Base-by-base conservation (phyloP, 176 grass and related monocot species). In the Rhynchospora pubera region DNA sequence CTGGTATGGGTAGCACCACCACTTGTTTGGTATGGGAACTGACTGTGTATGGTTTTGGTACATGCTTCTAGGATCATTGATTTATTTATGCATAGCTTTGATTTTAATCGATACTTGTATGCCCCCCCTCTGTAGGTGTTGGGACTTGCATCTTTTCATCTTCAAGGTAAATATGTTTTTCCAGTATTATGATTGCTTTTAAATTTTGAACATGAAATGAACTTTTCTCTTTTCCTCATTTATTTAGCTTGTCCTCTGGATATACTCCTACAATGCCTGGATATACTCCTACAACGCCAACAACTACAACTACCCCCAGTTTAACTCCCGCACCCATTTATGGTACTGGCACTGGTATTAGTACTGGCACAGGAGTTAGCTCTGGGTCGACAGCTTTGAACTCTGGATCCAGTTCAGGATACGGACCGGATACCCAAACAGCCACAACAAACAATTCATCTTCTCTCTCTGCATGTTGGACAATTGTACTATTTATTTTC, bases 351-450 rank as follows among this genome's bases (percentile, higher is more conserved):
- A 53, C 47, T 6, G 65, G 76, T 80, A 79, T 15, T 39, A 55
- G 58, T 81, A 46, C 87, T 14, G 51, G 80, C 28, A 64, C 65
- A 53, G 84, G 88, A 28, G 43, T 84, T 2, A 71, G 85, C 5
- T 53, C 90, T 0, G 92, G 95, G 22, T 91, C 95, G 9, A 89
- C 92, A 4, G 92, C 94, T 70, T 81, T 95, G 45, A 99, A 99
- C 79, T 82, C 90, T 50, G 74, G 86, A 26, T 83, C 88, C 12
- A 87, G 74, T 44, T 87, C 96, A 1, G 88, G 87, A 62, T 99
- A 88, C 46, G 92, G 90, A 43, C 80, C 85, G 2, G 84, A 84
- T 43, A 91, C 22, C 76, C 87, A 85, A 1, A 84, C 90, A 16
- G 74, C 85, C 75, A 13, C 91, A 30, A 75, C 79, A 56, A 84